Conservation (phyloP, 2,329 filamentous ascomycete species). For the Alternaria ethzedia region DNA sequence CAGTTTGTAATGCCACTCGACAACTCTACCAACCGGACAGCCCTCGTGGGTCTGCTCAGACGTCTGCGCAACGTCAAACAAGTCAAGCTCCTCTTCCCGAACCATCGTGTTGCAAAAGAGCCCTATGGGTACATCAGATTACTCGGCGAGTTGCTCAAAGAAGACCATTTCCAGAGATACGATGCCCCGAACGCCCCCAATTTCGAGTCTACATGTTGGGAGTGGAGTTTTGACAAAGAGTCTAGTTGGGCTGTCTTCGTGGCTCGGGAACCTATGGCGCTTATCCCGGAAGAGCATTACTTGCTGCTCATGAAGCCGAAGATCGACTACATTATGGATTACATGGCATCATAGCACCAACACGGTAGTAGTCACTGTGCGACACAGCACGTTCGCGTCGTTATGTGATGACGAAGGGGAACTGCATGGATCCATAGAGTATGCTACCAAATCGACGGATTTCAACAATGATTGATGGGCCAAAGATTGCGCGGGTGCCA, state of each 20-base stretch:
- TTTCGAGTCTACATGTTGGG: slow-evolving; percentile 49
- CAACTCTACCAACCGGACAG: slow-evolving; percentile 28
- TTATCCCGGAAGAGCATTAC: slow-evolving; percentile 47
- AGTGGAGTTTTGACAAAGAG: slow-evolving; percentile 42
- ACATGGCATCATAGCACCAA: neutral
- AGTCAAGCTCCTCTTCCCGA: slow-evolving; percentile 43
- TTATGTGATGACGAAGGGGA: neutral
- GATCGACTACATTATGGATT: slow-evolving; percentile 41
- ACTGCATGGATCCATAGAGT: neutral
- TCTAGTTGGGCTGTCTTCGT: slow-evolving; percentile 38
- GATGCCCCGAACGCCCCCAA: slow-evolving; percentile 35
- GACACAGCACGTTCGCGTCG: neutral
- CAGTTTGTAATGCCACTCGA: slow-evolving; percentile 25
- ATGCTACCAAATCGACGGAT: neutral
- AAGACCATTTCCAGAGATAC: slow-evolving; percentile 51
- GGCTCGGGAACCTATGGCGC: slow-evolving; percentile 30
- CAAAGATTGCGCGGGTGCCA: neutral
- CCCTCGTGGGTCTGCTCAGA: slow-evolving; percentile 44
- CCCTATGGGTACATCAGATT: slow-evolving; percentile 37
- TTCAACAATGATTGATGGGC: neutral
- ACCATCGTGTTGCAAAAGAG: neutral
- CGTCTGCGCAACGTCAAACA: slow-evolving; percentile 40
- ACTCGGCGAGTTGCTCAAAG: slow-evolving; percentile 49
- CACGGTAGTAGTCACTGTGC: neutral
- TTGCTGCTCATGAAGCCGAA: slow-evolving; percentile 47